Percentiles rank a stretch among this genome's conserved stretches.
Conservation (phyloP, 1,284 basidiomycete genomes). For the Cryptococcus neoformans region DNA sequence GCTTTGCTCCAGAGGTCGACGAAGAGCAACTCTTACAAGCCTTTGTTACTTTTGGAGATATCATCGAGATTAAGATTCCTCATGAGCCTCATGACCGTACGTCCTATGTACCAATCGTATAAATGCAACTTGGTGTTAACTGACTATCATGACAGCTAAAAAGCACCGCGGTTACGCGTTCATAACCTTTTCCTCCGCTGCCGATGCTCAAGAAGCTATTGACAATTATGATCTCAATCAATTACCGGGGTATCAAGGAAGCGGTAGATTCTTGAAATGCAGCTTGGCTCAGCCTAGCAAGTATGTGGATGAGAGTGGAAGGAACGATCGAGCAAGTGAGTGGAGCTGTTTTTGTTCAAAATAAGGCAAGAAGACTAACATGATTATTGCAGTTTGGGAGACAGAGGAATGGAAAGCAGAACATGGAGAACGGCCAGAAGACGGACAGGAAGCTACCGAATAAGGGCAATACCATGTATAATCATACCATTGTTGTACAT, state of each 20-base stretch:
- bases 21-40: conserved; percentile 46
- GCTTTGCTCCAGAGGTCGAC: conserved; percentile 37
- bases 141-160: conserved; percentile 11
- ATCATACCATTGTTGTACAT: conserved; percentile 9
- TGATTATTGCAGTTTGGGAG: conserved; percentile 37
- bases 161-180: conserved; percentile 49
- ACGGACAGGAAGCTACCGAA: conserved; percentile 9
- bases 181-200: conserved; percentile 43
- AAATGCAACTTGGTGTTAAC: background rate
- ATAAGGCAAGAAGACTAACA: conserved; percentile 1
- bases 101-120: conserved; percentile 8
- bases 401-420: conserved; percentile 46
- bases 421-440: conserved; percentile 31
- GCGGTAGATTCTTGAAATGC: conserved; percentile 47
- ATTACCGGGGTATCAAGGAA: conserved; percentile 40
- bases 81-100: conserved; percentile 41
- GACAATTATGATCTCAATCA: conserved; percentile 51
- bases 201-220: conserved; percentile 49
- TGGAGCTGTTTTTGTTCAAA: conserved; percentile 2
- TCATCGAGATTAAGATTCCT: conserved; percentile 47
- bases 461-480: conserved; percentile 8
- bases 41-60: conserved; percentile 48
- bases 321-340: conserved; percentile 43
- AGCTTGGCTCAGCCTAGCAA: conserved; percentile 44
- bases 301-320: conserved; percentile 27